A percentile compares a stretch with the other conserved stretches of the same genome.
These are phyloP conservation scores for Rugosomyces carneus DNA, from an alignment of 1,284 basidiomycete species.

Conservation along the genomic window DNA sequence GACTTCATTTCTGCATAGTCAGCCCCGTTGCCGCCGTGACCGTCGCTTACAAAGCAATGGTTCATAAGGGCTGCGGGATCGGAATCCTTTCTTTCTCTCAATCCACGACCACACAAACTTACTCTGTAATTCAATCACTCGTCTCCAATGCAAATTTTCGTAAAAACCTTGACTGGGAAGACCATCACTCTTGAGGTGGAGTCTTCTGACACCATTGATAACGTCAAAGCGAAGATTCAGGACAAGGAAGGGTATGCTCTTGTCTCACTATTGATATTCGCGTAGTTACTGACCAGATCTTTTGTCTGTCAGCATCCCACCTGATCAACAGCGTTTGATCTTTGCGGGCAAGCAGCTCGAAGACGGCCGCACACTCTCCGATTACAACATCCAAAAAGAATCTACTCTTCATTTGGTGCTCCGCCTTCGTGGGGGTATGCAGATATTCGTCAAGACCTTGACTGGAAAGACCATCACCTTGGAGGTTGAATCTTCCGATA, in stretches of 20 bases:
- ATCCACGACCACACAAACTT: background rate
- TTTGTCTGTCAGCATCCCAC: slow-evolving; percentile 35
- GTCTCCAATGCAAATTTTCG: slow-evolving; percentile 66
- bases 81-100: background rate
- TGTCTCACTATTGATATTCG: background rate
- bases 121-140: too few species aligned
- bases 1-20: slow-evolving; percentile 1
- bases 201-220: too few species aligned
- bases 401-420: slow-evolving; percentile 60
- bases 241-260: slow-evolving; percentile 31
- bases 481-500: too few species aligned
- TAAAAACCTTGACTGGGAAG: slow-evolving; percentile 82
- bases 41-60: slow-evolving; percentile 11
- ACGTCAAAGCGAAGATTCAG: too few species aligned
- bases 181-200: too few species aligned
- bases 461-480: too few species aligned
- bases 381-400: slow-evolving; percentile 68
- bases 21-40: slow-evolving; percentile 1
- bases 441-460: too few species aligned
- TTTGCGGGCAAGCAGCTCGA: slow-evolving; percentile 52
- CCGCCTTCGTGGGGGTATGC: too few species aligned
- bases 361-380: slow-evolving; percentile 55
- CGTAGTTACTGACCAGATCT: slow-evolving; percentile 32
- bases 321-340: slow-evolving; percentile 17
- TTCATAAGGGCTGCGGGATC: slow-evolving; percentile 9